phyloP scores from a whole-genome alignment of 768 basidiomycete species.

The Aureoboletus auriporus region DNA sequence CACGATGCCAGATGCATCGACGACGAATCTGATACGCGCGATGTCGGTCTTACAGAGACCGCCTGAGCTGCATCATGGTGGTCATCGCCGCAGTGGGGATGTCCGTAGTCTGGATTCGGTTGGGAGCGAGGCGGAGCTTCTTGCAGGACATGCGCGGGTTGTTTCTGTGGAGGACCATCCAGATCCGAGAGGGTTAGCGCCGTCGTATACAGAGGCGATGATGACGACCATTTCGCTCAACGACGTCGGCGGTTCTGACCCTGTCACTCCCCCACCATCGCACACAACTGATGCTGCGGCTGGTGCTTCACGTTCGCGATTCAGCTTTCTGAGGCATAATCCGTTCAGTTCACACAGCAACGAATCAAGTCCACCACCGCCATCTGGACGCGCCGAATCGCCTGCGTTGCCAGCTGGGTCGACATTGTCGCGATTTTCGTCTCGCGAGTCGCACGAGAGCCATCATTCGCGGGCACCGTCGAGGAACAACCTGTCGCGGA shows the following conservation, averaged over 20 bases:
- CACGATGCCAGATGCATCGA: conserved; percentile 17
- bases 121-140: conserved; percentile 20
- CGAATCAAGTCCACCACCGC: conserved; percentile 9
- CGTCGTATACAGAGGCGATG: conserved; percentile 55
- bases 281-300: background rate
- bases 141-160: conserved; percentile 12
- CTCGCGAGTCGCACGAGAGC: conserved; percentile 19
- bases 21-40: conserved; percentile 19
- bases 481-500: conserved; percentile 31
- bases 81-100: conserved; percentile 14
- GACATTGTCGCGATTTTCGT: conserved; percentile 20
- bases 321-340: conserved; percentile 42
- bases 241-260: conserved; percentile 15
- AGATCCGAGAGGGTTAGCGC: conserved; percentile 59
- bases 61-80: conserved; percentile 5
- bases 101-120: conserved; percentile 16
- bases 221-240: conserved; percentile 12
- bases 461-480: conserved; percentile 19
- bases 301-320: conserved; percentile 36
- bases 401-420: conserved; percentile 15
- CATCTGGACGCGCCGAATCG: conserved; percentile 18
- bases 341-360: conserved; percentile 31
- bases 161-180: conserved; percentile 3
- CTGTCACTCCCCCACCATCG: background rate
- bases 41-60: conserved; percentile 11